Evolutionary conservation across 257 asterid genomes (phyloP), one percentile per base, ranked within the genome.

Genomic region (Vinca minor): DNA sequence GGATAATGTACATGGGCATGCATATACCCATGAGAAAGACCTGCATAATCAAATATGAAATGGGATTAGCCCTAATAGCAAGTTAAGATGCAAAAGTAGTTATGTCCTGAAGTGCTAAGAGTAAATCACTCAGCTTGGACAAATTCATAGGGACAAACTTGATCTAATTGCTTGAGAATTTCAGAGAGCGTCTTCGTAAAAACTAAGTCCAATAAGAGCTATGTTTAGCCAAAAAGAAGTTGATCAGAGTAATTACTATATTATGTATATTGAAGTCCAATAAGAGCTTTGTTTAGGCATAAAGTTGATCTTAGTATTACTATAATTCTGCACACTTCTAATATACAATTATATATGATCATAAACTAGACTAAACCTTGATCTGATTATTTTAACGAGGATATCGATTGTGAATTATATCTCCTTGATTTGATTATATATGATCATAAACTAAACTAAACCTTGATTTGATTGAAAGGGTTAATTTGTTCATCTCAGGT

Each of bases 1-100:
- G 96, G 61, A 92, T 81, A 61, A 76, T 67, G 44, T 87, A 89
- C 67, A 92, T 73, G 20, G 98, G 96, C 73, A 85, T 63, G 83
- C 93, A 83, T 81, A 83, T 79, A 35, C 95, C 96, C 77, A 92
- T 82, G 45, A 89, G 82, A 12, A 92, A 89, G 21, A 85, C 84
- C 96, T 89, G 86, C 64, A 71, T 18, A 56, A 38, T 28, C 28
- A 69, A 31, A 69, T 5, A 42, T 35, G 48, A 14, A 59, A 50
- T 13, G 28, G 47, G 48, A 63, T 66, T 13, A 39, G 36, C 28
- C 23, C 21, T 17, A 59, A 25, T 18, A 35, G 18, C 57, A 18
- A 15, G 39, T 21, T 14, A 11, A 0, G 13, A 18, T 5, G 44
- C 28, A 18, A 17, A 45, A 32, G 13, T 45, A 47, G 25, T 17